Base-by-base conservation (phyloP, 257 asterid genomes). In the Lycium barbarum region DNA sequence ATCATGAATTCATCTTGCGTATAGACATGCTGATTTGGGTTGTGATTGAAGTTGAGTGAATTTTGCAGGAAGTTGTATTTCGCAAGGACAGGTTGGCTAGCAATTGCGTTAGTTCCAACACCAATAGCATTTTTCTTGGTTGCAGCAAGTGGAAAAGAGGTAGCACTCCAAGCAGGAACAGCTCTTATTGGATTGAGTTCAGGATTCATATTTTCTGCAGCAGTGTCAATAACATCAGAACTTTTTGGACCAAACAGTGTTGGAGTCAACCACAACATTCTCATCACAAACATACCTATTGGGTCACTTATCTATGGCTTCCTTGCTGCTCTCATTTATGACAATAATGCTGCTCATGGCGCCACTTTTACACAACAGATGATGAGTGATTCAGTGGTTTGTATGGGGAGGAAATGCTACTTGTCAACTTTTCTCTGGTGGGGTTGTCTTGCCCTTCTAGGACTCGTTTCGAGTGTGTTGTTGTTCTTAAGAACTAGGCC, bases 61-160 rank as follows among this genome's bases (percentile, higher is more conserved):
- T 38, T 33, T 15, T 87, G 87, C 96, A 95, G 99, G 90, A 96
- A 86, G 86, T 3, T 91, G 22, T 91, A 90, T 88, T 94, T 90
- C 72, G 96, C 98, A 2, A 90, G 98, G 84, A 96, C 98, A 0
- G 99, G 99, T 5, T 96, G 98, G 99, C 91, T 96, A 65, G 90
- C 98, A 13, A 47, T 91, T 13, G 97, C 94, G 40, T 89, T 96
- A 70, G 63, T 96, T 55, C 98, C 97, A 8, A 94, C 92, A 0
- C 98, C 99, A 3, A 22, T 90, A 3, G 97, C 98, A 49, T 92
- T 92, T 72, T 83, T 91, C 85, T 33, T 96, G 47, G 91, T 96
- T 4, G 89, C 88, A 13, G 86, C 90, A 78, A 79, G 88, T 3
- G 95, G 94, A 57, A 91, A 83, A 49, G 86, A 87, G 33, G n/a